phyloP scores from a whole-genome alignment of 257 asterid species.

The Jaltomata sinuosa region DNA sequence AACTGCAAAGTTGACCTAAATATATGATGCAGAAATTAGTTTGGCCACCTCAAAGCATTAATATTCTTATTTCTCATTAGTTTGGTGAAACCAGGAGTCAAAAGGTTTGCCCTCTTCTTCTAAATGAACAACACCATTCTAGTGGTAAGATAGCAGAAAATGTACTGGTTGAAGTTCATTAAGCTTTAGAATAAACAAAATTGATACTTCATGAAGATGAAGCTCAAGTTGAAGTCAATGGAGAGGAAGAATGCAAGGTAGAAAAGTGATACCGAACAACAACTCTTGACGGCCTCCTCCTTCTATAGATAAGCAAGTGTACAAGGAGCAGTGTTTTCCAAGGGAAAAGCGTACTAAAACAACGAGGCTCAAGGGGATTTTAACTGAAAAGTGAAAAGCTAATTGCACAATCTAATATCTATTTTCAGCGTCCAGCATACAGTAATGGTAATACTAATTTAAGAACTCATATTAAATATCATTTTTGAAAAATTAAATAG shows the following conservation, averaged over 20 bases:
- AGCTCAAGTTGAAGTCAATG: not conserved
- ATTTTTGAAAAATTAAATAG: not conserved
- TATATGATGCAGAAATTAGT: not conserved
- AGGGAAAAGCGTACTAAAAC: not conserved
- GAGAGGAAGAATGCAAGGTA: not conserved
- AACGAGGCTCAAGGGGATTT: not conserved
- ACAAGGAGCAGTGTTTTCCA: not conserved
- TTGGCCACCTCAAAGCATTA: not conserved
- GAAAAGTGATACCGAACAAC: not conserved
- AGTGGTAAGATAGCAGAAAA: not conserved
- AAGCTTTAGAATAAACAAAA: not conserved
- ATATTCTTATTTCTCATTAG: not conserved
- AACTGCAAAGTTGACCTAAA: not conserved
- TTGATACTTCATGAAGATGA: not conserved
- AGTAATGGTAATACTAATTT: not conserved
- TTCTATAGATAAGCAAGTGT: not conserved
- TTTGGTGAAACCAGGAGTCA: not conserved
- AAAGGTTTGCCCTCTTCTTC: not conserved
- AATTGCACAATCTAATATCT: not conserved
- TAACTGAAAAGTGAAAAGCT: not conserved
- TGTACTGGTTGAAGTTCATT: not conserved
- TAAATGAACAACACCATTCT: not conserved
- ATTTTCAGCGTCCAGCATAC: not conserved
- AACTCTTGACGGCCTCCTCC: not conserved
- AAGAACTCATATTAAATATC: not conserved